Conservation (phyloP, 2,329 filamentous ascomycete species). For the Aureobasidium uvarum region DNA sequence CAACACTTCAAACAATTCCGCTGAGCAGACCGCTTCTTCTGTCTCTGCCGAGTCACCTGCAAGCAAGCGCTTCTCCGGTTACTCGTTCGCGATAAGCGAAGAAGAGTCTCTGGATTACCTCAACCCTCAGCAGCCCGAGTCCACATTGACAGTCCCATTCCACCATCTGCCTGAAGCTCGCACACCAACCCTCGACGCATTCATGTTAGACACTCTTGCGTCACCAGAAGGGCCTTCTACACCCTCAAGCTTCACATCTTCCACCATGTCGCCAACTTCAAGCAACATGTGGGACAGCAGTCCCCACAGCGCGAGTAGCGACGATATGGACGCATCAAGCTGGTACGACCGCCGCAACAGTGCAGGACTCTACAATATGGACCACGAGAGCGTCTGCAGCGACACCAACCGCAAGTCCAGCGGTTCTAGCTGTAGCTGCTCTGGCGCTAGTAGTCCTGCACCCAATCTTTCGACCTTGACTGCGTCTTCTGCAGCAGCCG, state of each 20-base stretch:
- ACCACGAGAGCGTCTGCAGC: slow-evolving; percentile 25
- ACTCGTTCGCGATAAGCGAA: slow-evolving; percentile 8
- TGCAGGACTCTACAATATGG: slow-evolving; percentile 23
- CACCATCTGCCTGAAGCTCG: slow-evolving; percentile 15
- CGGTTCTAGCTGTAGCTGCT: background rate
- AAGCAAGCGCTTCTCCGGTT: slow-evolving; percentile 3
- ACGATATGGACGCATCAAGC: background rate
- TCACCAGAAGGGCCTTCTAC: background rate
- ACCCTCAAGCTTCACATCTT: slow-evolving; percentile 6
- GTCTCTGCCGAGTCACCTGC: background rate
- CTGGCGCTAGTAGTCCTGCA: background rate
- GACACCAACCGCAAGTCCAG: slow-evolving; percentile 12
- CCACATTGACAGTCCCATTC: background rate
- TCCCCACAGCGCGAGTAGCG: background rate
- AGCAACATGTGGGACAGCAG: slow-evolving; percentile 10
- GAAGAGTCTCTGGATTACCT: slow-evolving; percentile 23
- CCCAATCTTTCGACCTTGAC: background rate
- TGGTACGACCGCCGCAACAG: slow-evolving; percentile 13
- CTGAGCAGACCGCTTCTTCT: background rate
- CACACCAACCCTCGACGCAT: slow-evolving; percentile 27
- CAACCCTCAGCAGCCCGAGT: background rate
- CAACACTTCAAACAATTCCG: background rate
- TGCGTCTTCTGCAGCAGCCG: slow-evolving; percentile 5
- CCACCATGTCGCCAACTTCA: background rate
- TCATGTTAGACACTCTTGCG: slow-evolving; percentile 16